Conservation (phyloP, 495 filamentous ascomycete species). For the Chaetomidium leptoderma region DNA sequence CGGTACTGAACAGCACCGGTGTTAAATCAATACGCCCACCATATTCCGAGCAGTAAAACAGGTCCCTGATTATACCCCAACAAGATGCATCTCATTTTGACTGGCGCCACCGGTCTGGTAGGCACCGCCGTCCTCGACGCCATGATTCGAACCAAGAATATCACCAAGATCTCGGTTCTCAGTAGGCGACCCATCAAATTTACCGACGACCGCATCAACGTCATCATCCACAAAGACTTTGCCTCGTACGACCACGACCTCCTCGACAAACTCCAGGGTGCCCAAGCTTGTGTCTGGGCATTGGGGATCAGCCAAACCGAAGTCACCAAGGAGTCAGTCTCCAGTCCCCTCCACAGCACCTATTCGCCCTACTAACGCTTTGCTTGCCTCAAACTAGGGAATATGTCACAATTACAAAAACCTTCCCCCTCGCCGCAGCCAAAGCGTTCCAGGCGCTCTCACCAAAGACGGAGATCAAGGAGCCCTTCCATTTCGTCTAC, state of each 20-base stretch:
- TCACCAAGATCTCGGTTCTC: slow-evolving; percentile 63
- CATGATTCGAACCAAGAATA: slow-evolving; percentile 53
- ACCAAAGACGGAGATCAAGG: slow-evolving; percentile 1
- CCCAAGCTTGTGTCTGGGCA: slow-evolving; percentile 67
- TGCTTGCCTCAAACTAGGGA: slow-evolving; percentile 42
- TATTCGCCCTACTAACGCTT: not conserved
- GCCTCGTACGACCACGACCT: slow-evolving; percentile 50
- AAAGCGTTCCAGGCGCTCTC: slow-evolving; percentile 54
- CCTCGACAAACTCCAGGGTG: slow-evolving; percentile 57
- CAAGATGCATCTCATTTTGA: slow-evolving; percentile 68
- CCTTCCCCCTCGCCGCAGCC: slow-evolving; percentile 59
- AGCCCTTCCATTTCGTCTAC: slow-evolving; percentile 64
- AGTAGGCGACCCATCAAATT: slow-evolving; percentile 60
- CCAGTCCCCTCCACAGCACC: not conserved
- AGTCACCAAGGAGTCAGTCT: slow-evolving; percentile 56
- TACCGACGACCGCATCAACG: slow-evolving; percentile 56
- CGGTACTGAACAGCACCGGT: not conserved
- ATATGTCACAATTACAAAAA: slow-evolving; percentile 62
- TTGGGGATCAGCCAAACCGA: slow-evolving; percentile 56
- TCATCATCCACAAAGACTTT: slow-evolving; percentile 66
- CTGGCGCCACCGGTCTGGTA: slow-evolving; percentile 69
- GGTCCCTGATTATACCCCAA: no score
- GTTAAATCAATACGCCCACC: not conserved
- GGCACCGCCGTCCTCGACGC: slow-evolving; percentile 60
- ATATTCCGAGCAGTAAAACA: not conserved